Percentiles rank a stretch among this genome's conserved stretches.
Conservation (phyloP, 176 grass and related monocot species). For the Sorghum bicolor region DNA sequence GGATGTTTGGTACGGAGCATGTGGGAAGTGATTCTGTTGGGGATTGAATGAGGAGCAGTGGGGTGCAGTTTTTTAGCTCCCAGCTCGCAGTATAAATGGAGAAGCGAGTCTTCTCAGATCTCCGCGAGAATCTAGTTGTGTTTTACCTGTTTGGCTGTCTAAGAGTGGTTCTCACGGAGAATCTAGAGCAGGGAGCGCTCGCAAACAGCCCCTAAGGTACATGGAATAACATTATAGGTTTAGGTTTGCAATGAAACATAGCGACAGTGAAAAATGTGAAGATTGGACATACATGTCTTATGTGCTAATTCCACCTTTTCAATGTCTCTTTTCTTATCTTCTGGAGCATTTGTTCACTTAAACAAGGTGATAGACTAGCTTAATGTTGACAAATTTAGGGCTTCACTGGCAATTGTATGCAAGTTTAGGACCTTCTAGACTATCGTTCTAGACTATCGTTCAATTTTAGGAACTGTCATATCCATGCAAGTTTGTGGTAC, state of each 20-base stretch:
- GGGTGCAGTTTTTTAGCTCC: too few relatives aligned
- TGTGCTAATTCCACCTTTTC: background rate
- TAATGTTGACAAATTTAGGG: background rate
- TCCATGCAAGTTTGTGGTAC: conserved; percentile 7
- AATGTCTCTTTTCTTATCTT: background rate
- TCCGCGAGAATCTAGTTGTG: too few relatives aligned
- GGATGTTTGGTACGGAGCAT: background rate
- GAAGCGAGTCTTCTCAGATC: too few relatives aligned
- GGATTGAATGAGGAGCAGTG: too few relatives aligned
- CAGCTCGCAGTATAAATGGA: too few relatives aligned
- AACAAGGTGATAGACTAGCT: background rate
- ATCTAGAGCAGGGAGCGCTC: too few relatives aligned
- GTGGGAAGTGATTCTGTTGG: background rate
- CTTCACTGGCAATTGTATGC: background rate
- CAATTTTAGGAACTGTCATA: background rate
- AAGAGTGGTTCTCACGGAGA: too few relatives aligned
- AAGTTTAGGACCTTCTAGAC: background rate
- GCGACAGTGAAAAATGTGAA: background rate
- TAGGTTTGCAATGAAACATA: background rate
- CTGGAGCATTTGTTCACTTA: background rate
- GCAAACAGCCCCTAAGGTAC: background rate
- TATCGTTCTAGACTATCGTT: background rate
- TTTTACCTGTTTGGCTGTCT: too few relatives aligned
- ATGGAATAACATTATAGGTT: background rate
- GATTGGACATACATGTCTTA: background rate